Base-by-base conservation (phyloP, 1,139 yeast species). In the Eremothecium sinecaudum region DNA sequence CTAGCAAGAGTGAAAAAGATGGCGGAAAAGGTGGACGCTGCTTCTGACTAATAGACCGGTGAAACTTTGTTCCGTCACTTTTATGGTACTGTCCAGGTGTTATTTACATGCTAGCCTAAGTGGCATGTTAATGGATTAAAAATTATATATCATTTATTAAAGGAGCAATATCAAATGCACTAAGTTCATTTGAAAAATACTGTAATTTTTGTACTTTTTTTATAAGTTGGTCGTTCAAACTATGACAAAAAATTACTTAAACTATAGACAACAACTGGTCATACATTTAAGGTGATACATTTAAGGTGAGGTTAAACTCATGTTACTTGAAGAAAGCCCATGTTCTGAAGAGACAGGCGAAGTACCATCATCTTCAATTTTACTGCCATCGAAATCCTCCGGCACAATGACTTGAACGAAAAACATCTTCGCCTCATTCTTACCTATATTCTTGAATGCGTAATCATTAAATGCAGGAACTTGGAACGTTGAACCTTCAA, bases 1-100 rank as follows among this genome's bases (percentile, higher is more conserved):
- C 72, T 86, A 13, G 95, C 97, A 0, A 64, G 94, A 35, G 68
- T 77, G 71, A 90, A 87, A 50, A 84, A 82, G 53, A 58, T 68
- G 12, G 66, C 66, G 17, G 81, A 75, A 42, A 59, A 53, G 36
- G 58, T 60, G 38, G 72, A 67, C 21, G 63, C 61, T 24, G 59
- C 50, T 13, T 47, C 43, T 11, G 33, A 27, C 14, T 34, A 35
- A n/a, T n/a, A n/a, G n/a, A n/a, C n/a, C n/a, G n/a, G n/a, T n/a
- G n/a, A n/a, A n/a, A n/a, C n/a, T n/a, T n/a, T n/a, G n/a, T n/a
- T n/a, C n/a, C n/a, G n/a, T n/a, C n/a, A n/a, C n/a, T n/a, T n/a
- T n/a, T n/a, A n/a, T n/a, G n/a, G n/a, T n/a, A n/a, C n/a, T n/a
- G n/a, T n/a, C n/a, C n/a, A n/a, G n/a, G n/a, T n/a, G n/a, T n/a